phyloP scores from a whole-genome alignment of 805 yeast genomes.

The Lachancea kluyveri region DNA sequence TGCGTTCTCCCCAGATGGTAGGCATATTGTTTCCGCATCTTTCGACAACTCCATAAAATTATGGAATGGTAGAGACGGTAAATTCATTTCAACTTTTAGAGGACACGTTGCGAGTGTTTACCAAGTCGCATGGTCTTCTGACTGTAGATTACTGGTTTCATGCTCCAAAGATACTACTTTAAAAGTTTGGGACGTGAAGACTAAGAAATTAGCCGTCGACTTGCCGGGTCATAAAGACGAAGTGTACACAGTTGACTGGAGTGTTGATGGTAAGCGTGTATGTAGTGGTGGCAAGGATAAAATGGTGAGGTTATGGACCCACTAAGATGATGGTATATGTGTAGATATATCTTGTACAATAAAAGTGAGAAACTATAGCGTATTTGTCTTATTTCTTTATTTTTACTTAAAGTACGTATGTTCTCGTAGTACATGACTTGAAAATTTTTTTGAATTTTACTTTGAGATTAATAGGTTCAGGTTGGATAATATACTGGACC shows the following conservation, averaged over 20 bases:
- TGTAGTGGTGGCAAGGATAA: slow-evolving; percentile 99
- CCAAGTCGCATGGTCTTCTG: slow-evolving; percentile 97
- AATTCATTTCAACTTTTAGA: slow-evolving; percentile 80
- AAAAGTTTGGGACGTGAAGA: slow-evolving; percentile 92
- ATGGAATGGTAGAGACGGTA: slow-evolving; percentile 95
- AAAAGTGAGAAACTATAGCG: too few species aligned
- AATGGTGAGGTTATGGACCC: slow-evolving; percentile 91
- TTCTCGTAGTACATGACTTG: too few species aligned
- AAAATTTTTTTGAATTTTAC: too few species aligned
- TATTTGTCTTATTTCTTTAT: too few species aligned
- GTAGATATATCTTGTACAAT: too few species aligned
- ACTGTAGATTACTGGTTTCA: slow-evolving; percentile 82
- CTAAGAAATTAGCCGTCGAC: slow-evolving; percentile 78
- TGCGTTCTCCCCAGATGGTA: slow-evolving; percentile 91
- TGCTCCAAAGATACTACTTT: slow-evolving; percentile 94
- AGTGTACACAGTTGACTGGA: slow-evolving; percentile 97
- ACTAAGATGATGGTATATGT: too few species aligned
- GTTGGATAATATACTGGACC: too few species aligned
- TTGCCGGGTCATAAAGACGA: slow-evolving; percentile 96
- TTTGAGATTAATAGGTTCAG: too few species aligned
- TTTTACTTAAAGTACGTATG: too few species aligned
- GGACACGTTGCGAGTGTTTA: slow-evolving; percentile 98
- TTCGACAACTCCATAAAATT: slow-evolving; percentile 92
- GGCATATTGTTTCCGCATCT: slow-evolving; percentile 83
- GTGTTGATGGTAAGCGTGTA: slow-evolving; percentile 86